A percentile compares a stretch with the other conserved stretches of the same genome.
Conservation (phyloP, 176 grass and related monocot genomes). For the Carex cristatella region DNA sequence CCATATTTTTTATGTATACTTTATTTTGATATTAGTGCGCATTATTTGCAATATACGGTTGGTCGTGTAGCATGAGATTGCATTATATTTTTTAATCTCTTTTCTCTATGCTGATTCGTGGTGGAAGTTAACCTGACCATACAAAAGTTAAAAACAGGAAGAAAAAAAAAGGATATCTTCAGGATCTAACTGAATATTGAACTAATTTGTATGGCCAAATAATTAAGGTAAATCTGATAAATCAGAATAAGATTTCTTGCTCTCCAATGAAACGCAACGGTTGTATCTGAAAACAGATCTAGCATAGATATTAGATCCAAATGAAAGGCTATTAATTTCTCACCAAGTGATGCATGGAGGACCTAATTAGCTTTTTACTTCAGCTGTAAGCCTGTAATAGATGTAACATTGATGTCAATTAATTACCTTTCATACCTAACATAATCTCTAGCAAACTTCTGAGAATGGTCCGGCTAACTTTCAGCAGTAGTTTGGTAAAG, state of each 20-base stretch:
- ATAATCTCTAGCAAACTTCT: too few species aligned
- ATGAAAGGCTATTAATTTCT: background rate
- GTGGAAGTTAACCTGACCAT: background rate
- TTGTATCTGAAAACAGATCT: conserved; percentile 21
- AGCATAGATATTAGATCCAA: conserved; percentile 1
- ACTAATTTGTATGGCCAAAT: background rate
- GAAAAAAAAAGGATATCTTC: background rate
- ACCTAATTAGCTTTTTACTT: background rate
- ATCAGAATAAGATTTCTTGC: conserved; percentile 8
- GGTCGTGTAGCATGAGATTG: conserved; percentile 4
- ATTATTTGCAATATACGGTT: conserved; percentile 17
- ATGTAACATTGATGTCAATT: too few species aligned
- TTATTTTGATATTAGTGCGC: background rate
- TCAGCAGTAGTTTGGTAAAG: too few species aligned
- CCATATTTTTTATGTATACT: background rate
- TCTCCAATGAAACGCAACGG: background rate
- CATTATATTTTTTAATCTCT: background rate
- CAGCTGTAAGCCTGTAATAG: background rate
- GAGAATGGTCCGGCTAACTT: too few species aligned
- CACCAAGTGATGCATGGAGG: background rate
- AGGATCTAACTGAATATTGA: background rate
- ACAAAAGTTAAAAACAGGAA: background rate
- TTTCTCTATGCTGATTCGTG: background rate
- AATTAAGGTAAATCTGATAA: background rate
- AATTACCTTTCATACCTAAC: too few species aligned